A percentile compares a stretch with the other conserved stretches of the same genome.
phyloP scores from a whole-genome alignment of 176 grass and related monocot genomes.

The Bonia amplexicaulis region DNA sequence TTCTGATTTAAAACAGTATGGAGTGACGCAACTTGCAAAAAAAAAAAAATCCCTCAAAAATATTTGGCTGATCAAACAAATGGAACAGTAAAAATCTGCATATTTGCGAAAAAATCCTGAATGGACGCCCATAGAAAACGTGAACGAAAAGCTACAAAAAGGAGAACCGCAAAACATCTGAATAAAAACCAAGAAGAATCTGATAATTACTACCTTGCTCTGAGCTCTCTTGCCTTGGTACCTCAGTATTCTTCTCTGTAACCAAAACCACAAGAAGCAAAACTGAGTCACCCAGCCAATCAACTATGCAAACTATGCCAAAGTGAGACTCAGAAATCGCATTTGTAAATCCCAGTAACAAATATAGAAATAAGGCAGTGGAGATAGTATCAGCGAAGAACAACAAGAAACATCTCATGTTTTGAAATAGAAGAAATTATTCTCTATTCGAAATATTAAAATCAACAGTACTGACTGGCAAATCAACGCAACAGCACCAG shows the following conservation, averaged over 20 bases:
- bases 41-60: not conserved
- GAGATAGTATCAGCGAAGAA: not conserved
- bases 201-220: conserved; percentile 56
- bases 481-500: not conserved
- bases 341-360: not conserved
- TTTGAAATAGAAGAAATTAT: not conserved
- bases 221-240: conserved; percentile 35
- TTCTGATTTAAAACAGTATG: not conserved
- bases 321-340: not conserved
- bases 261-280: conserved; percentile 4
- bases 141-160: not conserved
- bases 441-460: not conserved
- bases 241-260: conserved; percentile 51
- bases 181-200: not conserved
- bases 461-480: not conserved
- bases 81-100: conserved; percentile 19
- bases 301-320: not conserved
- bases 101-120: not conserved
- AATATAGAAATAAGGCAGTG: not conserved
- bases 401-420: not conserved
- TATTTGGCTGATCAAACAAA: not conserved
- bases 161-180: not conserved
- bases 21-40: not conserved
- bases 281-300: conserved; percentile 17
- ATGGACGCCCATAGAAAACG: not conserved